Evolutionary conservation across 108 stramenopile genomes (phyloP), one percentile per base, ranked within the genome.

Genomic region (Fragilariopsis cylindrus): DNA sequence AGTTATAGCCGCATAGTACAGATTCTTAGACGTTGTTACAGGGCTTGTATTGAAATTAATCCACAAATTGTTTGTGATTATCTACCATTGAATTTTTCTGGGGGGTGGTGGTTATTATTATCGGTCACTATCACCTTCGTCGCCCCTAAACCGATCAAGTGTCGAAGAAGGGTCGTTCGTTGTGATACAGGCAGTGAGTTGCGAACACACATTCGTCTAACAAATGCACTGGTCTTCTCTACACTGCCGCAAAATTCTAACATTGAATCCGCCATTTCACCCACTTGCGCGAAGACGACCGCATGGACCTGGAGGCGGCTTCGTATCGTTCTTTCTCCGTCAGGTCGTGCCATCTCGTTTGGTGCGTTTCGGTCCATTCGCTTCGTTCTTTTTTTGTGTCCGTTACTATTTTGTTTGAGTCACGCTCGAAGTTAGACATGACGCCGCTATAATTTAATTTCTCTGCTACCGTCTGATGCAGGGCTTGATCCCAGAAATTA

Each of bases 231-330:
- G 19, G 88, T 81, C 41, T 84, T 67, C 42, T 81, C 60, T 65
- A 87, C 63, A 11, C 84, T 83, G 70, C 85, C 87, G 1, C 86
- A 87, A 68, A 93, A 82, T 56, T 93, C 92, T 42, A 90, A 56
- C 89, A 93, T 93, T 7, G 84, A 82, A 64, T 93, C 88, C 13
- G 89, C 80, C 68, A 92, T 75, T 2, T 89, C 84, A 16, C 89
- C 86, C 1, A 92, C 72, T 70, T 93, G 89, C 2, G 89, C 89
- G 76, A 90, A 89, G 9, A 93, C 81, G 65, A 90, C 83, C 8
- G 88, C 90, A 49, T 93, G 89, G 8, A 93, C 89, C 71, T 93
- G 92, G 85, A 76, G 12, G 89, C 89, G 16, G 92, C 92, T 54
- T 87, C 84, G 5, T 75, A 69, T 40, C 89, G 76, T 76, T 92